Base-by-base conservation (phyloP, 1,139 yeast genomes). In the Tardiomyces depauwii region DNA sequence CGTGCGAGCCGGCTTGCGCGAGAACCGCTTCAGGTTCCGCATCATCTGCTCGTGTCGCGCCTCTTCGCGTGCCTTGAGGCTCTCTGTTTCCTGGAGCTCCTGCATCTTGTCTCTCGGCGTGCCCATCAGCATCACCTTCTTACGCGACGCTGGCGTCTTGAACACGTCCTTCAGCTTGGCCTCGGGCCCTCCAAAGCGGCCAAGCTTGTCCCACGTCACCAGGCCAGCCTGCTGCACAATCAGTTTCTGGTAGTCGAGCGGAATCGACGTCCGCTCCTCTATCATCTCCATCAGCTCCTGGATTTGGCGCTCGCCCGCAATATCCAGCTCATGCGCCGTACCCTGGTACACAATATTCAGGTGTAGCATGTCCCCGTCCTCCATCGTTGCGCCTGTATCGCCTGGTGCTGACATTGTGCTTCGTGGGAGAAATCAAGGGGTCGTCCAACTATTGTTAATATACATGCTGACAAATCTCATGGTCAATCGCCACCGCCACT, bases 201-300 rank as follows among this genome's bases (percentile, higher is more conserved):
- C 45, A 1, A 52, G 48, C 41, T 47, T 30, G 16, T 49, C 53
- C 11, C 47, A 46, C 42, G 52, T 58, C 42, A 62, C 44, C 39
- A 60, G 46, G 2, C 64, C 64, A 11, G 48, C 44, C 19, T 55
- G 58, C 18, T 64, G 58, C 10, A 60, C 56, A 38, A 61, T 49
- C 40, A 62, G 57, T 50, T 61, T 62, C 42, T 60, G 62, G 51
- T 51, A 51, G 28, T 57, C 59, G 10, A 51, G 43, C 6, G 63
- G 58, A 18, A 62, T 55, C 19, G 51, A 51, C 4, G 65, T 56
- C 25, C 54, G 54, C 19, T 51, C 51, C 41, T 59, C 59, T 5
- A 62, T 58, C 46, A 53, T 45, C 25, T 47, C 49, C 42, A 57
- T 55, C 13, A 62, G 53, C 32, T 50, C 53, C 6, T 45, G 45